Conservation (phyloP, 169 alveolate species). For the Plasmodium gaboni region DNA sequence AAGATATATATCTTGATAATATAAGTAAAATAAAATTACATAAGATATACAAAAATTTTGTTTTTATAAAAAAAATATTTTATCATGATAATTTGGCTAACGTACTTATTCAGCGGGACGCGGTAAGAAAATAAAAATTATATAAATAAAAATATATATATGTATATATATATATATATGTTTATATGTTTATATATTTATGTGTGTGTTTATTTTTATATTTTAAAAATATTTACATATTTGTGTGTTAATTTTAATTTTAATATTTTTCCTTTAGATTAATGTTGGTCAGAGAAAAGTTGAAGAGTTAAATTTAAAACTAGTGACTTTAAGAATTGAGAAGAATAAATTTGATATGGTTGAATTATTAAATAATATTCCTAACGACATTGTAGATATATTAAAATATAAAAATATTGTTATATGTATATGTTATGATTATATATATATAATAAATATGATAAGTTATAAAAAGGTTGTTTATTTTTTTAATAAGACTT, state of each 20-base stretch:
- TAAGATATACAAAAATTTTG: conserved; percentile 8
- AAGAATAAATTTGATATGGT: conserved; percentile 29
- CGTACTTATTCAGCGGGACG: conserved; percentile 21
- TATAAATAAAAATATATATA: neutral
- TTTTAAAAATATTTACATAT: neutral
- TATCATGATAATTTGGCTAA: conserved; percentile 12
- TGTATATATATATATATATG: neutral
- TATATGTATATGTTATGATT: conserved; percentile 49
- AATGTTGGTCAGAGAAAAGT: conserved; percentile 37
- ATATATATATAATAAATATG: conserved; percentile 21
- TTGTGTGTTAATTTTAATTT: neutral
- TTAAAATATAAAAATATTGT: conserved; percentile 6
- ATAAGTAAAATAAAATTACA: neutral
- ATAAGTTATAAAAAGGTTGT: conserved; percentile 19
- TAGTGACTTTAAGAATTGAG: conserved; percentile 17
- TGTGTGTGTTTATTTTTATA: neutral
- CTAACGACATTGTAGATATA: conserved; percentile 28
- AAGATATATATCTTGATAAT: neutral
- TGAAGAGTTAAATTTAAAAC: conserved; percentile 27
- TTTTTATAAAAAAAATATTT: conserved; percentile 51
- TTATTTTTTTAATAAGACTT: conserved; percentile 32
- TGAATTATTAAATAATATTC: conserved; percentile 6
- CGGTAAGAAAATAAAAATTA: conserved; percentile 16
- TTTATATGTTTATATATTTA: neutral
- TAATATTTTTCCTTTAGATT: neutral